Conservation (phyloP, 495 filamentous ascomycete genomes). For the Daldinia loculata region DNA sequence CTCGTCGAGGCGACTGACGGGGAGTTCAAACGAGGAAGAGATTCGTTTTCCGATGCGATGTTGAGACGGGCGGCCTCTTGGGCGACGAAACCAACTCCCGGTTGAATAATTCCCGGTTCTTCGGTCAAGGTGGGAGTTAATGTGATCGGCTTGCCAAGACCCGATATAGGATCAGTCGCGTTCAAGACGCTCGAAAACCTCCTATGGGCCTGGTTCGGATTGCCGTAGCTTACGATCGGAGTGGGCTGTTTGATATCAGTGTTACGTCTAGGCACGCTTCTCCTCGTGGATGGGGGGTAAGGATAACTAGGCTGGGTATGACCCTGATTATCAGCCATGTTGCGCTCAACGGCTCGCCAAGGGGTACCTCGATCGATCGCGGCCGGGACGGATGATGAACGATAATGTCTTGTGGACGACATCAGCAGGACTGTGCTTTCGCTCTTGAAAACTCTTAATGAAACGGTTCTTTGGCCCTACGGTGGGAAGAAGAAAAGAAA, state of each 20-base stretch:
- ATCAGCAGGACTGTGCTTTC: conserved; percentile 25
- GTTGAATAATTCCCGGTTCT: conserved; percentile 10
- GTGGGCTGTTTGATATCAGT: conserved; percentile 28
- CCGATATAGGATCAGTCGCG: conserved; percentile 14
- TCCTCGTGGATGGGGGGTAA: conserved; percentile 30
- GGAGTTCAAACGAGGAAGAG: conserved; percentile 7
- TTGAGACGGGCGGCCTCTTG: conserved; percentile 15
- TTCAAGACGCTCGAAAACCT: conserved; percentile 31
- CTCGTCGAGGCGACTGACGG: conserved; percentile 25
- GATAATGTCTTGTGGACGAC: conserved; percentile 37
- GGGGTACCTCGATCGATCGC: conserved; percentile 35
- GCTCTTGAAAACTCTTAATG: conserved; percentile 28
- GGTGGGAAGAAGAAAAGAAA: conserved; percentile 6
- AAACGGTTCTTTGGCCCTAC: conserved; percentile 18
- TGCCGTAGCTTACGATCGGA: conserved; percentile 19
- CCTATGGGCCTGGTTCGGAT: conserved; percentile 34
- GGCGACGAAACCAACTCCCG: background rate
- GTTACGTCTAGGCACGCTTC: conserved; percentile 36
- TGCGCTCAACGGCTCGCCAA: conserved; percentile 33
- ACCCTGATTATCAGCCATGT: conserved; percentile 42
- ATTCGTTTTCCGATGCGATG: conserved; percentile 17
- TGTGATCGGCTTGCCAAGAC: background rate
- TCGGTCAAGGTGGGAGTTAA: conserved; percentile 17
- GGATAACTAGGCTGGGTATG: conserved; percentile 32
- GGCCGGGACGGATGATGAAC: conserved; percentile 35